These are phyloP conservation scores for Prunus fruticosa DNA, from an alignment of 306 rosid species.

Conservation along the genomic window DNA sequence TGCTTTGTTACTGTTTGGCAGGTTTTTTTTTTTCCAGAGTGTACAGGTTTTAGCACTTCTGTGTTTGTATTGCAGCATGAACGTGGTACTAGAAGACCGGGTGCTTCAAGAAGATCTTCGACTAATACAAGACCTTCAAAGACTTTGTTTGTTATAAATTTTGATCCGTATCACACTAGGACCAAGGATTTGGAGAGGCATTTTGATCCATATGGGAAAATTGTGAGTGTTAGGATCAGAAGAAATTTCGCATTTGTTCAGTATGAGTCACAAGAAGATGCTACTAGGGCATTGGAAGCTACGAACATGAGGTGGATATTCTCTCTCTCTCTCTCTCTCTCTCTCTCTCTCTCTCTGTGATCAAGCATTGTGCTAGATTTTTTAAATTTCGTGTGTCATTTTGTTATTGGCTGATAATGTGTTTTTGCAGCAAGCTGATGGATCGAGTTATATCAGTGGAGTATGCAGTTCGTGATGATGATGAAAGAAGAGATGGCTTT, in stretches of 20 bases:
- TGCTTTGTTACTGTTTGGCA: background rate
- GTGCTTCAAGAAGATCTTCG: slow-evolving; percentile 72
- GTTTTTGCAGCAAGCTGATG: slow-evolving; percentile 72
- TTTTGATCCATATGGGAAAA: slow-evolving; percentile 94
- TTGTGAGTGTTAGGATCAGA: slow-evolving; percentile 84
- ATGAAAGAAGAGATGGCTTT: slow-evolving; percentile 66
- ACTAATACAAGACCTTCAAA: slow-evolving; percentile 74
- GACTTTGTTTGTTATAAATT: slow-evolving; percentile 91
- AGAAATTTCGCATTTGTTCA: slow-evolving; percentile 96
- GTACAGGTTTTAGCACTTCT: slow-evolving; percentile 1
- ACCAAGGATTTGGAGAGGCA: slow-evolving; percentile 97
- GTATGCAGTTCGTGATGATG: slow-evolving; percentile 86
- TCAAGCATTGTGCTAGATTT: no score
- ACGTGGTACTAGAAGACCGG: slow-evolving; percentile 85
- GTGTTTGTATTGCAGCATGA: slow-evolving; percentile 58
- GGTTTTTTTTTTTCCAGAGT: background rate
- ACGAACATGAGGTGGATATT: slow-evolving; percentile 80
- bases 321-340: background rate
- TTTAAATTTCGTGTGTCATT: background rate
- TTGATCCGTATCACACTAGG: slow-evolving; percentile 87
- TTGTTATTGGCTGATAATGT: slow-evolving; percentile 13
- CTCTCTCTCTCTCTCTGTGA: background rate
- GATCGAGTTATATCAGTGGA: slow-evolving; percentile 97
- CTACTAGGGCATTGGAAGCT: slow-evolving; percentile 82
- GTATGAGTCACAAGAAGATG: slow-evolving; percentile 93